Percentiles rank a stretch among this genome's conserved stretches.
phyloP scores from a whole-genome alignment of 352 stramenopile genomes.

The Pythium rhizo-oryzae region DNA sequence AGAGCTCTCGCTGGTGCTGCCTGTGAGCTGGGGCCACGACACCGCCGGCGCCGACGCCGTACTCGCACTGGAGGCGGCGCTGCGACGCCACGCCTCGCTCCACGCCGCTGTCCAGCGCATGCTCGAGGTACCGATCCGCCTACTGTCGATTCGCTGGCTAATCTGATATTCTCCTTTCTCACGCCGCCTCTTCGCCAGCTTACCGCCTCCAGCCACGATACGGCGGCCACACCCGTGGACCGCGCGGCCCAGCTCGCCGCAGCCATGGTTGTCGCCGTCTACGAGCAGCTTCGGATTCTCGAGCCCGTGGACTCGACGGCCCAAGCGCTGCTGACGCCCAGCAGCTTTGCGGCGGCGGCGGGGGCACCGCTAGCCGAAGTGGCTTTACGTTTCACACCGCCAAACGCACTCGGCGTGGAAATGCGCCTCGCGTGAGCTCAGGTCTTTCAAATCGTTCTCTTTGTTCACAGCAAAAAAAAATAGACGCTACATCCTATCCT shows the following conservation, averaged over 20 bases:
- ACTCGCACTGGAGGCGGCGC: not conserved
- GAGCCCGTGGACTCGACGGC: slow-evolving; percentile 13
- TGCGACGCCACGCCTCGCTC: not conserved
- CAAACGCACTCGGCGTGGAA: slow-evolving; percentile 18
- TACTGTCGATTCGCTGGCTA: too few species aligned
- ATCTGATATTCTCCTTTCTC: too few species aligned
- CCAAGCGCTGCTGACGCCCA: not conserved
- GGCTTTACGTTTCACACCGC: slow-evolving; percentile 1
- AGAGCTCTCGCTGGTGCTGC: slow-evolving; percentile 43
- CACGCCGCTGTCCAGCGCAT: slow-evolving; percentile 6
- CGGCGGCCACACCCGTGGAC: not conserved
- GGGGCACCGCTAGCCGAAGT: not conserved
- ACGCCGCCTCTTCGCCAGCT: too few species aligned
- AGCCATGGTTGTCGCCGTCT: slow-evolving; percentile 44
- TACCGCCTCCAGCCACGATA: not conserved
- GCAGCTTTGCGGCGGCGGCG: not conserved
- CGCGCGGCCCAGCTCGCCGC: slow-evolving; percentile 31
- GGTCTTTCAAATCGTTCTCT: slow-evolving; percentile 4
- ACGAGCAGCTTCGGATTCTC: slow-evolving; percentile 42
- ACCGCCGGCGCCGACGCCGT: not conserved
- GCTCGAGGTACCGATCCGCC: slow-evolving; percentile 19
- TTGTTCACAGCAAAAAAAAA: slow-evolving; percentile 12
- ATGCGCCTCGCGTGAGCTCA: slow-evolving; percentile 3
- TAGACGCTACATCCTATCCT: slow-evolving; percentile 24
- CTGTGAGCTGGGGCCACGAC: slow-evolving; percentile 34